Conservation (phyloP, 2,329 filamentous ascomycete species). For the Cytospora piceae region DNA sequence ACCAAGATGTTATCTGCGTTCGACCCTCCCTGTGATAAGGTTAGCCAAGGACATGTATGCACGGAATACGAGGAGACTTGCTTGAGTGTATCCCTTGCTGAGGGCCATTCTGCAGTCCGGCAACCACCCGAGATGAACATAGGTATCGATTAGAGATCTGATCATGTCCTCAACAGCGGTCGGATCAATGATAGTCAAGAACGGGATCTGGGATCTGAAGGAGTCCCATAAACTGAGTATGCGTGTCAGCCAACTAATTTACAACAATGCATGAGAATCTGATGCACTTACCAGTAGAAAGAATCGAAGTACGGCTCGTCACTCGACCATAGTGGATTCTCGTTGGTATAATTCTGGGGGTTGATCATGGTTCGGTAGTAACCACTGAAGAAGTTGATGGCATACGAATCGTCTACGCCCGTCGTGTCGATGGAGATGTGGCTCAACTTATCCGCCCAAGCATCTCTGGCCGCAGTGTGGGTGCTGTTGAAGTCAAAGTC, state of each 20-base stretch:
- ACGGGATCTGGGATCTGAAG: slow-evolving; percentile 69
- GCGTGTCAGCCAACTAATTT: slow-evolving; percentile 20
- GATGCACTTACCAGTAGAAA: slow-evolving; percentile 65
- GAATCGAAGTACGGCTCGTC: slow-evolving; percentile 74
- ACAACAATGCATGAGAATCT: too few species aligned
- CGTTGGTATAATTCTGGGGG: slow-evolving; percentile 74
- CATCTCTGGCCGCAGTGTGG: slow-evolving; percentile 54
- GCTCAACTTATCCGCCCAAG: slow-evolving; percentile 65
- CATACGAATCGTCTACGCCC: slow-evolving; percentile 56
- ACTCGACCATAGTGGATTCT: slow-evolving; percentile 70
- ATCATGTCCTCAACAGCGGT: slow-evolving; percentile 67
- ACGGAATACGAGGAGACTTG: slow-evolving; percentile 35
- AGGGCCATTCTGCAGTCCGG: slow-evolving; percentile 72
- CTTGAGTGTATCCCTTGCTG: slow-evolving; percentile 70
- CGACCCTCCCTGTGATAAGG: slow-evolving; percentile 62
- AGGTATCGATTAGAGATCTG: slow-evolving; percentile 72
- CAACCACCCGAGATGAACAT: slow-evolving; percentile 65
- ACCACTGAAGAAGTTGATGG: slow-evolving; percentile 71
- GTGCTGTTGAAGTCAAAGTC: slow-evolving; percentile 64
- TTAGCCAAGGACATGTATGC: background rate
- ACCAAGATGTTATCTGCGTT: slow-evolving; percentile 72
- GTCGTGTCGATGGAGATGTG: slow-evolving; percentile 58
- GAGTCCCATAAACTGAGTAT: slow-evolving; percentile 65
- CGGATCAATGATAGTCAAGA: slow-evolving; percentile 71
- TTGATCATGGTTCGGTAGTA: slow-evolving; percentile 74